phyloP scores from a whole-genome alignment of 139 green algal species.

The Closterium sp. region DNA sequence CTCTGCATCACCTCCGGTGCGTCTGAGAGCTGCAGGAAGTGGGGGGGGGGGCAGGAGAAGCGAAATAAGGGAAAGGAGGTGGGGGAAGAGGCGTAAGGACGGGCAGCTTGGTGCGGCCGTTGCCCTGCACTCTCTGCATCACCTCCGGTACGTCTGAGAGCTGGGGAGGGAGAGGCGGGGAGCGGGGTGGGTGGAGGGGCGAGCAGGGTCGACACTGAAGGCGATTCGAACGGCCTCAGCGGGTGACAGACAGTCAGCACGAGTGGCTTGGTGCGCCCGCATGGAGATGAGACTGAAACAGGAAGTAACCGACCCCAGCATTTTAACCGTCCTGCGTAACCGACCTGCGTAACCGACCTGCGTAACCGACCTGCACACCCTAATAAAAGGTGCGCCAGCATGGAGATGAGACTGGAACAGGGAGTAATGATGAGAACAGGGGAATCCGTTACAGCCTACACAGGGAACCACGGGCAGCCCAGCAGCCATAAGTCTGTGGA shows the following conservation, averaged over 20 bases:
- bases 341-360: no score
- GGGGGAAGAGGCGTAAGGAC: constrained; percentile 79
- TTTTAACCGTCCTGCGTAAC: no score
- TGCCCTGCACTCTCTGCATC: constrained; percentile 59
- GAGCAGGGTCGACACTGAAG: no score
- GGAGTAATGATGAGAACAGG: neutral
- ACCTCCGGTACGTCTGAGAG: constrained; percentile 78
- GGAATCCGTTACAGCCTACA: neutral
- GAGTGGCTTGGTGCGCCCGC: neutral
- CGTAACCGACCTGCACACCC: no score
- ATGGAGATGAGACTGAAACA: no score
- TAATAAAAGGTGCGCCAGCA: neutral
- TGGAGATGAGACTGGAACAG: no score
- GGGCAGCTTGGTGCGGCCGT: constrained; percentile 1
- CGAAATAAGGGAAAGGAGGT: neutral
- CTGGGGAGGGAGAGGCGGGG: constrained; percentile 42
- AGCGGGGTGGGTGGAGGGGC: neutral
- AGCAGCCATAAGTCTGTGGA: constrained; percentile 64
- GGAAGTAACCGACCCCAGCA: no score
- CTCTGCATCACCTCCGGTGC: constrained; percentile 66
- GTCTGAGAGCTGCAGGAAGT: constrained; percentile 75
- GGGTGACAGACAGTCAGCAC: neutral
- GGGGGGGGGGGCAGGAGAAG: neutral
- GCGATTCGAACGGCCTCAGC: no score
- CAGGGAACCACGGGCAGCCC: constrained; percentile 57